Conservation (phyloP, 805 yeast genomes). For the Sungouiozyma ichnusensis region DNA sequence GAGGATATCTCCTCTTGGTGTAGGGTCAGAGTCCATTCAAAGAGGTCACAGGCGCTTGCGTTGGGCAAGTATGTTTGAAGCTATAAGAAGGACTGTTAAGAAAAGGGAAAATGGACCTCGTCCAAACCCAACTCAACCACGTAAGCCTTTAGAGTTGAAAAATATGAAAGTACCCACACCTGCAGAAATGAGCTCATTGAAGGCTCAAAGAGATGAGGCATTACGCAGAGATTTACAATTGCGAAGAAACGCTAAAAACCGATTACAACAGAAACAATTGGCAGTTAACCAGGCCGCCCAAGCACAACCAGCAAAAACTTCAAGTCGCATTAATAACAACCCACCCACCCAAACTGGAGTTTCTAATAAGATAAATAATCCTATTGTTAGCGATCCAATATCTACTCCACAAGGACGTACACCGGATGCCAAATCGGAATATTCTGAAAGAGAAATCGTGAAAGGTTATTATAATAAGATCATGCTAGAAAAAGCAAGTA, state of each 20-base stretch:
- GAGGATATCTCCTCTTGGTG: constrained; percentile 84
- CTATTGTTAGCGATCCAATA: not conserved
- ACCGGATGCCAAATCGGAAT: constrained; percentile 9
- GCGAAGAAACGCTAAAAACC: constrained; percentile 24
- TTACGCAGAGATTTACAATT: constrained; percentile 50
- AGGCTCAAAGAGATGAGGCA: constrained; percentile 77
- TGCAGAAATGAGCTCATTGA: constrained; percentile 70
- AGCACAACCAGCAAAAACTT: constrained; percentile 7
- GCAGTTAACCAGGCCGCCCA: constrained; percentile 13
- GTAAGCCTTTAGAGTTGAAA: constrained; percentile 32
- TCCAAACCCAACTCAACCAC: constrained; percentile 40
- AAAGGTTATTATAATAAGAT: constrained; percentile 25
- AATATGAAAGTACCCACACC: constrained; percentile 62
- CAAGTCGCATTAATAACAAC: not conserved
- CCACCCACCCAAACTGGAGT: too few relatives aligned
- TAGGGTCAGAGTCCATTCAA: constrained; percentile 86
- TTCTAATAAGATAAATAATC: not conserved
- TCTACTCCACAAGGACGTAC: not conserved
- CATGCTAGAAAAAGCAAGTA: constrained; percentile 23
- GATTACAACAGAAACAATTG: constrained; percentile 21
- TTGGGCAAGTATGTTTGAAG: constrained; percentile 97
- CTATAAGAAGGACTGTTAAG: constrained; percentile 79
- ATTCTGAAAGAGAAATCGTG: constrained; percentile 23
- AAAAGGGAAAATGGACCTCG: constrained; percentile 72
- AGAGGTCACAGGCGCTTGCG: constrained; percentile 83